Evolutionary conservation across 2,329 filamentous ascomycete genomes (phyloP).

Genomic region (Phoma herbarum): DNA sequence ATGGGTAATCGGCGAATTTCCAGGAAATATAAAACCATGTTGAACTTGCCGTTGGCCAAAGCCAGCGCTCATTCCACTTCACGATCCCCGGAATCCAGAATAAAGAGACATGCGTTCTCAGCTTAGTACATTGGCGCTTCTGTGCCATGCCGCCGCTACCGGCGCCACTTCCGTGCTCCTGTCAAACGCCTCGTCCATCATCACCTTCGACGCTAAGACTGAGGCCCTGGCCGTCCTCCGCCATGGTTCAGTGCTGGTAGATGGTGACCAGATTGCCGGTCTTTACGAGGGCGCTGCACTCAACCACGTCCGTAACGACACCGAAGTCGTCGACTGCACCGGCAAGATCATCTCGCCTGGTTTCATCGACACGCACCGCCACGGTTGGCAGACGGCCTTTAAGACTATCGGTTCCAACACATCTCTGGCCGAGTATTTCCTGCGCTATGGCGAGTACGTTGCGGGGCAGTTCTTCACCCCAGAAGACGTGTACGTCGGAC

Average conservation of each 20-base stretch:
- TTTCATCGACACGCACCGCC: constrained; percentile 65
- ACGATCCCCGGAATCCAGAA: neutral
- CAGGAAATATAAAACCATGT: neutral
- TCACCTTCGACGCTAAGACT: neutral
- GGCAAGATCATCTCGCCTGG: constrained; percentile 63
- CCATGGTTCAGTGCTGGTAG: neutral
- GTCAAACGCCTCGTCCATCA: neutral
- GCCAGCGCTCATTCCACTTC: neutral
- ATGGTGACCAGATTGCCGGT: neutral
- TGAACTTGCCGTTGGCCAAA: neutral
- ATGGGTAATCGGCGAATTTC: neutral
- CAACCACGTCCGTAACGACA: neutral
- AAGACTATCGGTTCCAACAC: constrained; percentile 64
- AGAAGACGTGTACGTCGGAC: constrained; percentile 36
- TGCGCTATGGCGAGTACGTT: constrained; percentile 22
- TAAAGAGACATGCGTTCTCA: neutral
- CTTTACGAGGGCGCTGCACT: neutral
- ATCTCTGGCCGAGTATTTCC: constrained; percentile 25
- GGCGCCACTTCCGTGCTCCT: neutral
- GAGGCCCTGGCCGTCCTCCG: neutral
- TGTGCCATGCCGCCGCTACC: neutral
- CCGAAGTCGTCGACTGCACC: neutral
- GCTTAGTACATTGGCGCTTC: neutral
- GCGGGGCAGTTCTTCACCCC: constrained; percentile 18
- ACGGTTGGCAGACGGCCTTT: constrained; percentile 61